These are phyloP conservation scores for Multifurca ochricompacta DNA, from an alignment of 768 basidiomycete species.

Conservation along the genomic window DNA sequence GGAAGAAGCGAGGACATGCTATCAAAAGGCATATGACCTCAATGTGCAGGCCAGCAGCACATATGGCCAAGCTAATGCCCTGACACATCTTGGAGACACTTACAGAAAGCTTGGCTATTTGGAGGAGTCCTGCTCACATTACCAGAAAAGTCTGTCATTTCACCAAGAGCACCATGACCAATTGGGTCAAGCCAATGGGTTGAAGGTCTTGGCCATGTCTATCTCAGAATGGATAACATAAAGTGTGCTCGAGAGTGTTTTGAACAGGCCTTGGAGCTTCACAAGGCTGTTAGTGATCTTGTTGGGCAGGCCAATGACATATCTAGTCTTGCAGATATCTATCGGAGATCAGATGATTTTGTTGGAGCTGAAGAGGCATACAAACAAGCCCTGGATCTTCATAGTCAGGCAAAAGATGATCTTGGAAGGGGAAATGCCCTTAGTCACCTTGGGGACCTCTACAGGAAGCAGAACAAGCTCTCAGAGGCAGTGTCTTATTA, in stretches of 20 bases:
- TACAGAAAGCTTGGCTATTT: conserved; percentile 10
- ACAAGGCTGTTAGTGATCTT: conserved; percentile 8
- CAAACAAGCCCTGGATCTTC: conserved; percentile 1
- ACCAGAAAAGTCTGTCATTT: neutral
- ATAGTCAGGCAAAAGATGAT: conserved; percentile 4
- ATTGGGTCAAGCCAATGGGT: conserved; percentile 13
- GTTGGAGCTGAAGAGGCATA: conserved; percentile 4
- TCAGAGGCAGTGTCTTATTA: conserved; percentile 5
- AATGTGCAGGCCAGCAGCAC: neutral
- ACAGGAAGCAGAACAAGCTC: conserved; percentile 11
- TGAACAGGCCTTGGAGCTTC: conserved; percentile 1
- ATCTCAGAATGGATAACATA: conserved; percentile 7
- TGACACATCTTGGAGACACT: conserved; percentile 13
- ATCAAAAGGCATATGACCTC: conserved; percentile 6
- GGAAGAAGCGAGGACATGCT: neutral
- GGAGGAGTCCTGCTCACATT: neutral
- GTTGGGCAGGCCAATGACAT: conserved; percentile 16
- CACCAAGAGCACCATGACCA: neutral
- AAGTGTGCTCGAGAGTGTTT: conserved; percentile 1
- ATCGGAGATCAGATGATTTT: conserved; percentile 5
- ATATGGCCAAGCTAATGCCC: conserved; percentile 15
- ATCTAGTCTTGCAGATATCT: conserved; percentile 7
- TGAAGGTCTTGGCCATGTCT: conserved; percentile 10
- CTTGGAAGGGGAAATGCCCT: conserved; percentile 14
- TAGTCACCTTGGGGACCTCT: conserved; percentile 13